These are phyloP conservation scores for Strobilomyces confusus DNA, from an alignment of 768 basidiomycete species.

Conservation along the genomic window DNA sequence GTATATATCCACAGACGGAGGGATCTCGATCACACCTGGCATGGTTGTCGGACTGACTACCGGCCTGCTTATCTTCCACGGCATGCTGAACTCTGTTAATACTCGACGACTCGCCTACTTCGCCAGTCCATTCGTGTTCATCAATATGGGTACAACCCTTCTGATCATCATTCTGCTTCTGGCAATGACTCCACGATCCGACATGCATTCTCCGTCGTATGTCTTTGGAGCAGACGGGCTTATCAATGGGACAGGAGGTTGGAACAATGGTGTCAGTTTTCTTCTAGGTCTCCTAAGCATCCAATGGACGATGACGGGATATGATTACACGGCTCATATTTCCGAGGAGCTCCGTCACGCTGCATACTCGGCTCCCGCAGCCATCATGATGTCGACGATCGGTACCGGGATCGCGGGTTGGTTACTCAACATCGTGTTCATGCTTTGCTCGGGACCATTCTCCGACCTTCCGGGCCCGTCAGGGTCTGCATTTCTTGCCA, in stretches of 20 bases:
- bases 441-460: slow-evolving; percentile 55
- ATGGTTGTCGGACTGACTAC: slow-evolving; percentile 41
- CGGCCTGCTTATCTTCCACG: slow-evolving; percentile 40
- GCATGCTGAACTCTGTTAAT: slow-evolving; percentile 43
- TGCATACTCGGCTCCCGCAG: slow-evolving; percentile 44
- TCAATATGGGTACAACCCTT: slow-evolving; percentile 42
- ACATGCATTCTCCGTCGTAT: slow-evolving; percentile 55
- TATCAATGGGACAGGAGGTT: slow-evolving; percentile 42
- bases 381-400: slow-evolving; percentile 42
- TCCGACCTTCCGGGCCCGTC: slow-evolving; percentile 47
- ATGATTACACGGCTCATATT: slow-evolving; percentile 25
- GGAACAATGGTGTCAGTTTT: slow-evolving; percentile 39
- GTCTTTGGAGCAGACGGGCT: slow-evolving; percentile 47
- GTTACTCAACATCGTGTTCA: slow-evolving; percentile 61
- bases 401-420: slow-evolving; percentile 53
- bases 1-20: slow-evolving; percentile 25
- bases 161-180: slow-evolving; percentile 42
- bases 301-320: slow-evolving; percentile 43
- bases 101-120: slow-evolving; percentile 32
- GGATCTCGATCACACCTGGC: slow-evolving; percentile 33
- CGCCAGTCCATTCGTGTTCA: slow-evolving; percentile 38
- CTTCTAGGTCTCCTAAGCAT: slow-evolving; percentile 45
- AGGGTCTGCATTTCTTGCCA: slow-evolving; percentile 53
- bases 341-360: slow-evolving; percentile 51
- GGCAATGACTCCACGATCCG: slow-evolving; percentile 39